phyloP scores from a whole-genome alignment of 2,329 filamentous ascomycete species.

The Harringtonia aguacate region DNA sequence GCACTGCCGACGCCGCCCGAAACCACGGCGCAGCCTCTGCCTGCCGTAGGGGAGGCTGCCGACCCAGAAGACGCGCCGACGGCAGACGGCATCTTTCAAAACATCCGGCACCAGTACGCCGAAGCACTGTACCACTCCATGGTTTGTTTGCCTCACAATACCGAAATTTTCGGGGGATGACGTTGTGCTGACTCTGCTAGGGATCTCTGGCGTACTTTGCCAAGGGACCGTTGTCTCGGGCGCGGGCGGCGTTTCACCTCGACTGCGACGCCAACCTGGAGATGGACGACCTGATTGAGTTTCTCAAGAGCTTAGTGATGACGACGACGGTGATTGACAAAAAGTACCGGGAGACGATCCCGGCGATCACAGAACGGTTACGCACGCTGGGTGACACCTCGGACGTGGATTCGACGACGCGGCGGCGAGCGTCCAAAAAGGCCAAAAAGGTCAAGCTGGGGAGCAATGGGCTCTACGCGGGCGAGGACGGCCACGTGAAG shows the following conservation, averaged over 20 bases:
- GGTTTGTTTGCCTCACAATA: conserved; percentile 28
- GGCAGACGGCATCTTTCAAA: conserved; percentile 44
- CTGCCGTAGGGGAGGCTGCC: not conserved
- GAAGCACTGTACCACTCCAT: conserved; percentile 53
- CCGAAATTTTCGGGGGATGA: too few species aligned
- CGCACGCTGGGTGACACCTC: conserved; percentile 45
- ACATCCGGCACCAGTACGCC: conserved; percentile 46
- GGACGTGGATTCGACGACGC: conserved; percentile 30
- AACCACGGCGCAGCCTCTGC: not conserved
- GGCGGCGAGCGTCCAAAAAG: conserved; percentile 36
- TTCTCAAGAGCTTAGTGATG: conserved; percentile 58
- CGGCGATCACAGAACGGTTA: conserved; percentile 47
- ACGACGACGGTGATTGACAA: conserved; percentile 61
- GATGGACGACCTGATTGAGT: conserved; percentile 53
- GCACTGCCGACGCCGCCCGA: not conserved
- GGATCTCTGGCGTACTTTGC: conserved; percentile 75
- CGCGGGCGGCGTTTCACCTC: conserved; percentile 58
- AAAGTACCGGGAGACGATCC: conserved; percentile 65
- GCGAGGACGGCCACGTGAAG: conserved; percentile 53
- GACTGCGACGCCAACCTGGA: conserved; percentile 49
- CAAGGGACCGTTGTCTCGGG: conserved; percentile 69
- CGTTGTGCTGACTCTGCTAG: conserved; percentile 23
- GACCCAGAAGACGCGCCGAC: conserved; percentile 23
- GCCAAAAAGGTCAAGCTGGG: conserved; percentile 56
- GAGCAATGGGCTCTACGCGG: conserved; percentile 57